Conservation (phyloP, 2,329 filamentous ascomycete genomes). For the Onygenales sp. region DNA sequence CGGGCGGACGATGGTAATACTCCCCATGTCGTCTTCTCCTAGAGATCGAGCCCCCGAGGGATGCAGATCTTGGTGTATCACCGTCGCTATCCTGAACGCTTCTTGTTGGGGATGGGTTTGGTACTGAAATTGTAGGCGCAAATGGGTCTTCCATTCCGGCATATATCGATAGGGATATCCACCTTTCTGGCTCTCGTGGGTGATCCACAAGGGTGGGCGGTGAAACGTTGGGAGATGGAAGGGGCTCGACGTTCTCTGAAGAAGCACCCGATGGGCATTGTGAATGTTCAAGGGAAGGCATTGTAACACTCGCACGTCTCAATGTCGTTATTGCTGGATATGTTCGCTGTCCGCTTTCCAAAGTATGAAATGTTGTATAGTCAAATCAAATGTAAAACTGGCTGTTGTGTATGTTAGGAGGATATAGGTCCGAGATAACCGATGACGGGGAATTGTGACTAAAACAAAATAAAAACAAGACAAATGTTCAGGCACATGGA, state of each 20-base stretch:
- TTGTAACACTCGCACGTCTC: no score
- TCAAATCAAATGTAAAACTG: no score
- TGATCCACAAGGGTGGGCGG: not conserved
- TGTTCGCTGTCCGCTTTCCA: no score
- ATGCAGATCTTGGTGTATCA: conserved; percentile 9
- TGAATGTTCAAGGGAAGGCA: no score
- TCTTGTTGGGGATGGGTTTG: conserved; percentile 2
- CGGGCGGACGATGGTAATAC: conserved; percentile 23
- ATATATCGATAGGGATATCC: not conserved
- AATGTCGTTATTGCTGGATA: no score
- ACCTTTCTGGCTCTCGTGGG: not conserved
- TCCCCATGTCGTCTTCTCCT: conserved; percentile 20
- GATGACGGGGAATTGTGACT: no score
- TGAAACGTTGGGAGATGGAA: not conserved
- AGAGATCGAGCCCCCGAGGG: conserved; percentile 15
- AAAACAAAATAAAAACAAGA: no score
- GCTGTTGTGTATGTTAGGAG: no score
- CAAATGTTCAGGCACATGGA: no score
- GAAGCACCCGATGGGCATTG: not conserved
- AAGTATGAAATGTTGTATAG: no score
- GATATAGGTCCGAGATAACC: no score
- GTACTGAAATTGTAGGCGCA: not conserved
- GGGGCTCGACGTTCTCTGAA: not conserved
- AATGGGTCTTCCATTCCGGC: not conserved
- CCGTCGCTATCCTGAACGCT: conserved; percentile 9